Evolutionary conservation across 495 filamentous ascomycete genomes (phyloP), one percentile per base, ranked within the genome.

Genomic region (Tuber calosporum): DNA sequence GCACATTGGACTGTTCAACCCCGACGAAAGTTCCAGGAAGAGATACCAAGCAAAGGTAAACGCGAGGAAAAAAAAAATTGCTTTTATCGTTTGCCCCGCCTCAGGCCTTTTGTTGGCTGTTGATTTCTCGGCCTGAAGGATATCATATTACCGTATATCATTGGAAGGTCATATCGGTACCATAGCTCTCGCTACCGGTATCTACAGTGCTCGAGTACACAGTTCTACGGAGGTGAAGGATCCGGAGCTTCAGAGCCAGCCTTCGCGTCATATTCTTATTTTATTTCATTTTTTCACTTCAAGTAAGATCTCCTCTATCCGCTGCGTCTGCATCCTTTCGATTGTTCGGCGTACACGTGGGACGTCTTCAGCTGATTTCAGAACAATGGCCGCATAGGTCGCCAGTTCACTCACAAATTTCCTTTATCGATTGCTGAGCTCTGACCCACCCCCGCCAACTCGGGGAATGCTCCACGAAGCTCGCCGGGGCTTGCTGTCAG

Each of bases 331-430:
- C 53, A 62, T 62, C 15, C 53, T 30, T 62, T 62, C 53, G 53
- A 62, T 62, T 26, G 34, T 62, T 62, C 53, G 53, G 53, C 53
- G 53, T 62, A 62, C 53, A 62, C 53, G 53, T 62, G 53, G 53
- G 53, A 34, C 53, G 11, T 19, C 53, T 62, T 62, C 53, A 62
- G 53, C 53, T 62, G 26, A 62, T 62, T 62, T 62, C 53, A 34
- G 53, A 62, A 34, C 26, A 17, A 62, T 62, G 53, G 53, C 53
- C 53, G 26, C 26, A 62, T 11, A 34, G 53, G 53, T 34, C 53
- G 53, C 53, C 26, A 62, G 53, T 62, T 62, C 53, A 17, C 26
- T 34, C 53, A 62, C 53, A 62, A 13, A 62, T 17, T 58, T 58
- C n/a, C 53, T 62, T 26, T 62, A 62, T 62, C 53, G 53, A 62